These are phyloP conservation scores for Gastrolobium bilobum DNA, from an alignment of 306 rosid genomes.

Conservation along the genomic window DNA sequence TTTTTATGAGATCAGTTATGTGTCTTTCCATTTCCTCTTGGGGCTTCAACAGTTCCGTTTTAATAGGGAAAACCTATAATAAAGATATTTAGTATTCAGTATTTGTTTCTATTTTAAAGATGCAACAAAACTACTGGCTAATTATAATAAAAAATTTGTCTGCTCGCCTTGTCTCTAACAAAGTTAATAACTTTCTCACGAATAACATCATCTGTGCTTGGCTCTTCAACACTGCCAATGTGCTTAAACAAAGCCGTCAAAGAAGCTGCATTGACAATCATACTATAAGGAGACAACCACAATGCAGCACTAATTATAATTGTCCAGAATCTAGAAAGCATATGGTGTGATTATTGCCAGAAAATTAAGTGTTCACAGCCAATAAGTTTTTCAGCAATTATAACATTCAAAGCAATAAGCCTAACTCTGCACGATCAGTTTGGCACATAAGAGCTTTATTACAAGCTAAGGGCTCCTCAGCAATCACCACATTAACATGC, in stretches of 20 bases:
- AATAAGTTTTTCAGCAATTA: neutral
- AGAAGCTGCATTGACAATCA: constrained; percentile 76
- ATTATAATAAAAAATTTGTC: constrained; percentile 23
- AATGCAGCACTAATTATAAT: constrained; percentile 23
- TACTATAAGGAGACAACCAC: constrained; percentile 44
- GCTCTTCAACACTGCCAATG: constrained; percentile 84
- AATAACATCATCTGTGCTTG: constrained; percentile 72
- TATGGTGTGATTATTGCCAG: neutral
- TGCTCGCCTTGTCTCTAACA: constrained; percentile 87
- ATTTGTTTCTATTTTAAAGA: constrained; percentile 29
- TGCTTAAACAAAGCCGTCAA: constrained; percentile 96
- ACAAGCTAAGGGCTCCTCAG: constrained; percentile 26
- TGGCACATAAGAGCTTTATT: constrained; percentile 28
- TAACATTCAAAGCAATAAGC: constrained; percentile 14
- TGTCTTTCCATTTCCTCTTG: constrained; percentile 98
- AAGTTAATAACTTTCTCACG: constrained; percentile 93
- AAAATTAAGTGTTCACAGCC: neutral
- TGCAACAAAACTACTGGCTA: constrained; percentile 10
- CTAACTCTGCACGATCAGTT: constrained; percentile 14
- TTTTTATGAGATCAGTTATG: constrained; percentile 93
- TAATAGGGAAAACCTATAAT: constrained; percentile 85
- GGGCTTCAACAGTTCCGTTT: constrained; percentile 90
- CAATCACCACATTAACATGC: constrained; percentile 22
- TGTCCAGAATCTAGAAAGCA: constrained; percentile 23
- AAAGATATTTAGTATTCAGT: constrained; percentile 46